Evolutionary conservation across 2,329 filamentous ascomycete species (phyloP), one percentile per base, ranked within the genome.

Genomic region (Curvularia hawaiiensis): DNA sequence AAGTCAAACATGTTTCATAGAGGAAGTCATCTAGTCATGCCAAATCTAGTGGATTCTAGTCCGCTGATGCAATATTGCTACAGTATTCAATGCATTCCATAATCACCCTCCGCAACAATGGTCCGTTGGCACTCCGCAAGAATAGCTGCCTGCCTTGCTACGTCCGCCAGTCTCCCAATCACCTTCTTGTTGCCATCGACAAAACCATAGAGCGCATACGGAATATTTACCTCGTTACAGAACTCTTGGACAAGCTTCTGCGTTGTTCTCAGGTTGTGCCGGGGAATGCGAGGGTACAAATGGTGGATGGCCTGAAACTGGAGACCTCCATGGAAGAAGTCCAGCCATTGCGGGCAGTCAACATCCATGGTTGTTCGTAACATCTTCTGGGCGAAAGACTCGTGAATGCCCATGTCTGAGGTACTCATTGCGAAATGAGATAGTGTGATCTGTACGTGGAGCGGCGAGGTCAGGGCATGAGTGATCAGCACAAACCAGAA

Each of bases 301-400:
- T 91, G 88, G 73, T 91, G 88, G 2, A 90, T 83, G 7, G 84
- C 87, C 74, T 90, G 88, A 76, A 90, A 91, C 75, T 90, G 88
- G 28, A 91, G 79, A 1, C 88, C 88, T 48, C 88, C 88, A 71
- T 91, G 88, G 69, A 90, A 81, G 65, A 87, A 90, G 71, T 91
- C 88, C 26, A 91, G 77, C 88, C 88, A 91, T 24, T 81, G 78
- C 0, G 88, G 88, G 74, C 88, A 90, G 66, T 89, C 87, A 47
- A 91, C 85, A 66, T 91, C 88, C 87, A 90, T 89, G 26, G 88
- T 90, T 3, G 88, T 90, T 44, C 88, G 82, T 38, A 90, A 78
- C 81, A 89, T 88, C 67, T 86, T 85, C 77, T 90, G 87, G 0
- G 88, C 80, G 68, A 90, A 90, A 0, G 85, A 88, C 70, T 90